Evolutionary conservation across 331 rosid genomes (phyloP).

Genomic region (Ulmus americana): DNA sequence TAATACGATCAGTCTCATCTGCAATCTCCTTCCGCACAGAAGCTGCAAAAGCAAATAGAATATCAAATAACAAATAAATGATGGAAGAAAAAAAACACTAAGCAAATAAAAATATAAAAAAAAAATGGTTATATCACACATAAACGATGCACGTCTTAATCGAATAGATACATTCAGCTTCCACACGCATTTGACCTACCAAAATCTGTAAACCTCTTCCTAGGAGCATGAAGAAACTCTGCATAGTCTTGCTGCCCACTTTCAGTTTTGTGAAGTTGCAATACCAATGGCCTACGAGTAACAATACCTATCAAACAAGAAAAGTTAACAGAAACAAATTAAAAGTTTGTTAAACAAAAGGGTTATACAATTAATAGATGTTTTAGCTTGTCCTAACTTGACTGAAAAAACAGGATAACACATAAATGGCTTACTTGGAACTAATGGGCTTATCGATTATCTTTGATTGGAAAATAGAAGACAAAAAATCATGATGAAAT

Average conservation of each 20-base stretch:
- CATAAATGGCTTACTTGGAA: too few species aligned
- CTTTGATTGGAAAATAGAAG: background rate
- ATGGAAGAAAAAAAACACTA: too few species aligned
- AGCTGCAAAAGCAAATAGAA: conserved; percentile 48
- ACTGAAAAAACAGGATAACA: background rate
- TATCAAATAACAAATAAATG: background rate
- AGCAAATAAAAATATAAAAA: background rate
- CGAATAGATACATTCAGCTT: conserved; percentile 9
- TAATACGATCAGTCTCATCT: conserved; percentile 95
- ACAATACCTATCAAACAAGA: conserved; percentile 62
- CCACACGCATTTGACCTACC: conserved; percentile 39
- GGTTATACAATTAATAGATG: background rate
- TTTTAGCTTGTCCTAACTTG: background rate
- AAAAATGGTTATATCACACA: background rate
- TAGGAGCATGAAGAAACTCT: conserved; percentile 90
- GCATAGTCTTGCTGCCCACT: conserved; percentile 73
- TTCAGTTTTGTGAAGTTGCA: conserved; percentile 86
- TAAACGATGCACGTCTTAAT: background rate
- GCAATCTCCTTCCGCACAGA: conserved; percentile 85
- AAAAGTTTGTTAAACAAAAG: background rate
- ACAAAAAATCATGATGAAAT: background rate
- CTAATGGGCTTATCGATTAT: too few species aligned
- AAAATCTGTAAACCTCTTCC: conserved; percentile 69
- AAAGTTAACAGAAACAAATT: conserved; percentile 10
- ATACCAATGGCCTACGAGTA: conserved; percentile 85